Evolutionary conservation across 306 rosid genomes (phyloP).

Genomic region (Castanea sativa): DNA sequence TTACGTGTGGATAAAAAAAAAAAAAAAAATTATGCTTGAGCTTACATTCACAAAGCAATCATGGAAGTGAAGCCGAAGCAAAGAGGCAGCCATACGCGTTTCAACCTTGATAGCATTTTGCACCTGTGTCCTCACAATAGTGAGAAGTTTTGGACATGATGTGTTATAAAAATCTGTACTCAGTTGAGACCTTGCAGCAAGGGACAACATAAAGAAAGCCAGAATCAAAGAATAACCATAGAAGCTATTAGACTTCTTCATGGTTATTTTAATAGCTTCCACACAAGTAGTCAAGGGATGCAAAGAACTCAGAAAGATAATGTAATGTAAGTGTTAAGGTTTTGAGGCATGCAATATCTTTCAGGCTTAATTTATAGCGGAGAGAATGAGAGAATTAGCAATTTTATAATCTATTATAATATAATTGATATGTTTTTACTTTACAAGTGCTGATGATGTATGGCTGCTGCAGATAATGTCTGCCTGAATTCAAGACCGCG

Average conservation of each 20-base stretch:
- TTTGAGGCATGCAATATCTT: background rate
- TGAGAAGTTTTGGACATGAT: conserved; percentile 59
- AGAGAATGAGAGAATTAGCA: background rate
- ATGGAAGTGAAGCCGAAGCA: conserved; percentile 91
- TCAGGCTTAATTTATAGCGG: background rate
- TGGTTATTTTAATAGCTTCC: conserved; percentile 4
- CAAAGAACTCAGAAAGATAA: background rate
- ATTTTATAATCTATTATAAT: background rate
- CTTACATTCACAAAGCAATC: conserved; percentile 93
- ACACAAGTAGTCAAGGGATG: background rate
- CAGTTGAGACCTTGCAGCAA: conserved; percentile 48
- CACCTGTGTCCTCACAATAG: conserved; percentile 62
- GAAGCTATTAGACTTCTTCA: conserved; percentile 27
- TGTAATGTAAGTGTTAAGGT: background rate
- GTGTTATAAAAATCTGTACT: conserved; percentile 55
- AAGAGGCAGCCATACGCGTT: conserved; percentile 84
- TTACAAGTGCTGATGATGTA: background rate
- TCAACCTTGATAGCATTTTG: conserved; percentile 55
- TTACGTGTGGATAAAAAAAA: background rate
- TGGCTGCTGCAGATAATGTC: background rate
- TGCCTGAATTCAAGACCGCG: background rate
- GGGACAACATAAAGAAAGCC: conserved; percentile 35
- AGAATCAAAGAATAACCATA: conserved; percentile 26
- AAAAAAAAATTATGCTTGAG: background rate
- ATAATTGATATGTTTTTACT: background rate